Evolutionary conservation across 2,329 filamentous ascomycete genomes (phyloP), one percentile per base, ranked within the genome.

Genomic region (Monilinia vaccinii-corymbosi): DNA sequence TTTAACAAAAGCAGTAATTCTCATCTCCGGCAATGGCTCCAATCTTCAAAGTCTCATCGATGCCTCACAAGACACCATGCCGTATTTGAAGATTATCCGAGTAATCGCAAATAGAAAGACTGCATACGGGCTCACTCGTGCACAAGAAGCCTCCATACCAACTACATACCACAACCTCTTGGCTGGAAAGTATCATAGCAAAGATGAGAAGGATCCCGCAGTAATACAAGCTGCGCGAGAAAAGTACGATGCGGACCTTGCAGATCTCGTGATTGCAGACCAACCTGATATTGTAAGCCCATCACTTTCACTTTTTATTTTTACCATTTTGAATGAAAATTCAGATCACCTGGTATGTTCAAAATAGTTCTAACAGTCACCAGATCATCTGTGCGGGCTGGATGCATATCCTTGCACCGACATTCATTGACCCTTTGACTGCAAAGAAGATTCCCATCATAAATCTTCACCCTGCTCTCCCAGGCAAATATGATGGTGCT

Each of bases 401-500:
- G 75, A 88, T 89, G 86, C 83, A 88, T 72, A 84, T 89, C 56
- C 73, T 89, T 21, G 81, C 83, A 0, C 75, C 79, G 1, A 74
- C 75, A 8, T 87, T 88, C 67, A 75, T 90, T 42, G 78, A 79
- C 40, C 84, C 86, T 7, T 73, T 91, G 48, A 75, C 79, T 32
- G 71, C 70, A 11, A 77, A 75, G 1, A 74, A 75, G 0, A 74
- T 87, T 28, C 79, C 79, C 34, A 82, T 88, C 57, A 87, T 89
- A 66, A 89, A 89, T 69, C 71, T 89, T 57, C 86, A 89, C 71
- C 86, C 86, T 25, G 82, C 85, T 16, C 72, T 88, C 49, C 53
- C 80, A 69, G 88, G 88, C 1, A 81, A 85, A 68, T 92, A 91
- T 71, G 88, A 92, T 66, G 91, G 91, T 5, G 83, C 85, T 44